These are phyloP conservation scores for Trapa incisa DNA, from an alignment of 345 rosid genomes.

Conservation along the genomic window DNA sequence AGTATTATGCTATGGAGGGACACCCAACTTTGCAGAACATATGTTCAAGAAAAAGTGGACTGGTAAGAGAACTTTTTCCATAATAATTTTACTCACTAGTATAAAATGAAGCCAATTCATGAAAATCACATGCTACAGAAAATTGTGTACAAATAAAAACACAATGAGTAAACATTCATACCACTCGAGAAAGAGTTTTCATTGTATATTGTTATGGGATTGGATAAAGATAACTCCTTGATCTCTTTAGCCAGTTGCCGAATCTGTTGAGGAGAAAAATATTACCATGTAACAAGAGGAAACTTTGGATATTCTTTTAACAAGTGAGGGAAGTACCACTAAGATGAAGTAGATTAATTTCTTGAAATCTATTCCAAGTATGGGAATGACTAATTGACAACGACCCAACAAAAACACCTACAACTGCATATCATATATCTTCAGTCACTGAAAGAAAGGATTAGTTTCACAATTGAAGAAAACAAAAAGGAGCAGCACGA, in stretches of 20 bases:
- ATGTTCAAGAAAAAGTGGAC: neutral
- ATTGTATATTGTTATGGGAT: slow-evolving; percentile 67
- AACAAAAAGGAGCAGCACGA: too few relatives aligned
- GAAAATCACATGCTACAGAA: neutral
- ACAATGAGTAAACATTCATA: slow-evolving; percentile 8
- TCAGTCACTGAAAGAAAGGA: neutral
- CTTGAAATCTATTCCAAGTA: neutral
- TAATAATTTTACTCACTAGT: neutral
- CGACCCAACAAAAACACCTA: neutral
- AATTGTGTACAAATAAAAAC: neutral
- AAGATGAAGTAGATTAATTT: neutral
- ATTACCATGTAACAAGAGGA: neutral
- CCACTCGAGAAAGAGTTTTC: slow-evolving; percentile 37
- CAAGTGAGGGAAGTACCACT: neutral
- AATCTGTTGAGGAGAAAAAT: slow-evolving; percentile 30
- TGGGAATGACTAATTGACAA: neutral
- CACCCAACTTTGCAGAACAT: neutral
- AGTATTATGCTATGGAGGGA: neutral
- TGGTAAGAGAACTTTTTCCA: neutral
- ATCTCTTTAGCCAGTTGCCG: slow-evolving; percentile 80
- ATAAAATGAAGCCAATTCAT: neutral
- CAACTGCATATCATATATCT: neutral
- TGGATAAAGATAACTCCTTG: slow-evolving; percentile 54
- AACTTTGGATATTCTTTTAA: neutral
- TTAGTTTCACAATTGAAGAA: neutral